Evolutionary conservation across 805 yeast species (phyloP), one percentile per base, ranked within the genome.

Genomic region (Aciculoconidium aculeatum): DNA sequence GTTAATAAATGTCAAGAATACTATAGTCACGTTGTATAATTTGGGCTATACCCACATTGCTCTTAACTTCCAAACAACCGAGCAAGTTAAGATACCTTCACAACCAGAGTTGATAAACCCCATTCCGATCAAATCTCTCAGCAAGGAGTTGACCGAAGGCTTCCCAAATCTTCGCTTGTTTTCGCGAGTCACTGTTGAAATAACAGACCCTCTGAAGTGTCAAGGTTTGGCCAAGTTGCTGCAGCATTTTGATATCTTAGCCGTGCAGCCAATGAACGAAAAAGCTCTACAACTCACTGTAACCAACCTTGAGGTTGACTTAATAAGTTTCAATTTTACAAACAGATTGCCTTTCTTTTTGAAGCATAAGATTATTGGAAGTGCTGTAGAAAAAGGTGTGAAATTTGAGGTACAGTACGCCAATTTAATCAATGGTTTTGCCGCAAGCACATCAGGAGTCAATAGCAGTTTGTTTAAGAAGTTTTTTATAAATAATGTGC

Each of bases 381-480:
- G 86, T 23, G 96, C 94, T 1, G 66, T 84, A 3, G 80, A 79
- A 11, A 72, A 86, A 28, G 97, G 97, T 2, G 71, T 86, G 15
- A 75, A 76, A 41, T 72, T 92, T 39, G 98, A 92, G 50, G 68
- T 92, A 6, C 68, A 75, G 25, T 90, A 90, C 55, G 51, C 71
- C 6, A 62, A 73, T 17, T 64, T 77, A 23, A 54, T 81, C 20
- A 55, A 60, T 4, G 69, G 56, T 7, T 39, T 55, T 6, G 55
- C 54, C 4, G 23, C 33, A 7, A 21, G 27, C 4, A 17, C 24
- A 22, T 16, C 20, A 19, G 21, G 30, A 45, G 21, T 51, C 39
- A 34, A 39, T 45, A 17, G 36, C 47, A 18, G 46, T 43, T 17
- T 50, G 65, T 11, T 66, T 11, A 66, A 90, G 38, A 67, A 78